Evolutionary conservation across 495 filamentous ascomycete genomes (phyloP).

Genomic region (Tirmania nivea): DNA sequence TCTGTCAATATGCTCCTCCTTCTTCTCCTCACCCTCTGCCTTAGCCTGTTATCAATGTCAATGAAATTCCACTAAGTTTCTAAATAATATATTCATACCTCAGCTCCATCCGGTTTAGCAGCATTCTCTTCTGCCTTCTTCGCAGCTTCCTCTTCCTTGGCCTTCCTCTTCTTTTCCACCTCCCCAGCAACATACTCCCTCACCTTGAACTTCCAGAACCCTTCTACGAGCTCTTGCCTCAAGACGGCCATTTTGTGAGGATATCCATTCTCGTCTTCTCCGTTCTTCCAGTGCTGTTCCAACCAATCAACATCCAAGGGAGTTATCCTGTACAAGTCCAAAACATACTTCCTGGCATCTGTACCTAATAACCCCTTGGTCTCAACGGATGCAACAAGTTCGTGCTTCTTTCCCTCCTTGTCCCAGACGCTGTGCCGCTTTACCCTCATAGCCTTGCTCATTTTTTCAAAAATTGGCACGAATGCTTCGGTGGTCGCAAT

Average conservation of each 20-base stretch:
- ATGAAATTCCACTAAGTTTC: neutral
- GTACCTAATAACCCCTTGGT: conserved; percentile 97
- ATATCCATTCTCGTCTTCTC: conserved; percentile 37
- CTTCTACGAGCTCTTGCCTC: conserved; percentile 69
- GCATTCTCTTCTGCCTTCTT: conserved; percentile 12
- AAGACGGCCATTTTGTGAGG: conserved; percentile 91
- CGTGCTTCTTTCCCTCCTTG: conserved; percentile 73
- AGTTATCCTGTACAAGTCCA: conserved; percentile 87
- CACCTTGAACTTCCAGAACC: conserved; percentile 64
- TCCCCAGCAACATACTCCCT: conserved; percentile 63
- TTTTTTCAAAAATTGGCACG: conserved; percentile 62
- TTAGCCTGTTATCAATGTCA: neutral
- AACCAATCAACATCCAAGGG: conserved; percentile 82
- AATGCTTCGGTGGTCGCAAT: conserved; percentile 78
- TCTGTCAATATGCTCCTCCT: conserved; percentile 25
- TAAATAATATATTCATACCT: too few relatives aligned
- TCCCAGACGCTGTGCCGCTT: conserved; percentile 98
- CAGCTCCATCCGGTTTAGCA: conserved; percentile 5
- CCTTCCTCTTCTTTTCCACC: conserved; percentile 35
- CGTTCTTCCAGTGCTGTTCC: conserved; percentile 36
- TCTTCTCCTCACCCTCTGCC: conserved; percentile 10
- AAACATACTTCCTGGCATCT: conserved; percentile 87
- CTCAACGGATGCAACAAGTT: conserved; percentile 88
- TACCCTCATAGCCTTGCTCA: conserved; percentile 64
- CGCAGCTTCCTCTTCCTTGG: conserved; percentile 17